phyloP scores from a whole-genome alignment of 148 eudicot genomes.

The Persicaria maculosa region DNA sequence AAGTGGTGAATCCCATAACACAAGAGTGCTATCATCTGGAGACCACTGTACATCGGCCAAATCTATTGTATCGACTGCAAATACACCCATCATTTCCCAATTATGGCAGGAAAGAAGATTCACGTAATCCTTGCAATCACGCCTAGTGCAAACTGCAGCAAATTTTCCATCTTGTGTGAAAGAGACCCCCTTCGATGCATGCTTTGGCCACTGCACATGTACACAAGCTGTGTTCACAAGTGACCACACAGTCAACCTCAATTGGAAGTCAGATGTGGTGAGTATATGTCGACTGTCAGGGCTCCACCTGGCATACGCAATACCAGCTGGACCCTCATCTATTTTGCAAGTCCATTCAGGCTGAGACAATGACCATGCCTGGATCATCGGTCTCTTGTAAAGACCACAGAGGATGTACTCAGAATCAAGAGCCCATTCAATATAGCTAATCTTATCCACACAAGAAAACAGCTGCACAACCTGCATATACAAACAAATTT shows the following conservation, averaged over 20 bases:
- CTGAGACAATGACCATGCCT: constrained; percentile 91
- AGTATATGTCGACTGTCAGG: constrained; percentile 99
- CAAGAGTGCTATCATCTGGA: constrained; percentile 92
- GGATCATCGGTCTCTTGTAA: constrained; percentile 81
- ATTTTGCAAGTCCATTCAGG: constrained; percentile 99
- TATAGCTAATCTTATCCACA: constrained; percentile 83
- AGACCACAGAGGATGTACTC: constrained; percentile 95
- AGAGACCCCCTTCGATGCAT: constrained; percentile 82
- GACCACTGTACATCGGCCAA: constrained; percentile 94
- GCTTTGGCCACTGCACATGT: constrained; percentile 87
- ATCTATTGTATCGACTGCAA: constrained; percentile 89
- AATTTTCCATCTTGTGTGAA: constrained; percentile 90
- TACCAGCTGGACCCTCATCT: constrained; percentile 97
- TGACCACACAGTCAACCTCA: constrained; percentile 93
- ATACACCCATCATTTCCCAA: constrained; percentile 90
- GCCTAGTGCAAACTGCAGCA: constrained; percentile 93
- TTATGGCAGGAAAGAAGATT: constrained; percentile 75
- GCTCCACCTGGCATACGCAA: constrained; percentile 98
- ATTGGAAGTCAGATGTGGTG: constrained; percentile 88
- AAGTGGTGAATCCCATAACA: constrained; percentile 96
- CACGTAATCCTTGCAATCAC: constrained; percentile 92
- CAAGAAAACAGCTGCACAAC: constrained; percentile 91
- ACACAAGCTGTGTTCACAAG: constrained; percentile 89
- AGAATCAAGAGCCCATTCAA: constrained; percentile 97
- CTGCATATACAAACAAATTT: constrained; percentile 29